Conservation (phyloP, 2,329 filamentous ascomycete genomes). For the Neofusicoccum ribis region DNA sequence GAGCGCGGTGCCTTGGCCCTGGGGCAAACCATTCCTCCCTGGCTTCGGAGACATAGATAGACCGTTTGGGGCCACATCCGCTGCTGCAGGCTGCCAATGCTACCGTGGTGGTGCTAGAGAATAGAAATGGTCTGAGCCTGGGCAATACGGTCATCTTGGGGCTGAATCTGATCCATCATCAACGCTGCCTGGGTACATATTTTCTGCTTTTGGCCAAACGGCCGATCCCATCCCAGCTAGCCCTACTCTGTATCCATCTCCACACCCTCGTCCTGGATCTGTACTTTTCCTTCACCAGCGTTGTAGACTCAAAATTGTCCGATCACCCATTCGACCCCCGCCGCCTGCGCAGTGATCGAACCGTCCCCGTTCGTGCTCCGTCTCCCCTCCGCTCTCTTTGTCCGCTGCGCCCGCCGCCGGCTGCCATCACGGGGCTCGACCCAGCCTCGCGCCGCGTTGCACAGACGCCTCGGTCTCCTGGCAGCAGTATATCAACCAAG, state of each 20-base stretch:
- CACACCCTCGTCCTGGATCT: slow-evolving; percentile 23
- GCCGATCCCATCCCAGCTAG: slow-evolving; percentile 33
- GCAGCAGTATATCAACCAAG: slow-evolving; percentile 18
- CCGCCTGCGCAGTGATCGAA: not conserved
- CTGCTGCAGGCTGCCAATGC: slow-evolving; percentile 50
- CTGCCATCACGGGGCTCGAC: slow-evolving; percentile 32
- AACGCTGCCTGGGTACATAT: slow-evolving; percentile 35
- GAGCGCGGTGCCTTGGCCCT: slow-evolving; percentile 37
- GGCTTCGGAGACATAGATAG: slow-evolving; percentile 43
- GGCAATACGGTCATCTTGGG: slow-evolving; percentile 43
- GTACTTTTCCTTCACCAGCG: slow-evolving; percentile 21
- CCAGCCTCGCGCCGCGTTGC: slow-evolving; percentile 33
- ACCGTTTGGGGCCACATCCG: slow-evolving; percentile 44
- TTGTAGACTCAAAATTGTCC: slow-evolving; percentile 18
- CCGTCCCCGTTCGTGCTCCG: not conserved
- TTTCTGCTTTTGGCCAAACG: slow-evolving; percentile 41
- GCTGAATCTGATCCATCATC: slow-evolving; percentile 46
- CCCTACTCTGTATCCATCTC: slow-evolving; percentile 36
- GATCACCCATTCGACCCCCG: not conserved
- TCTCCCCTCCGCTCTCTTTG: not conserved
- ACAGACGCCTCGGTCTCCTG: slow-evolving; percentile 25
- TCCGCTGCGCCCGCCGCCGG: slow-evolving; percentile 22
- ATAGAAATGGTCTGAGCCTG: slow-evolving; percentile 47
- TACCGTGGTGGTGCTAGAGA: slow-evolving; percentile 44
- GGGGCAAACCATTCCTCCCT: slow-evolving; percentile 40